Evolutionary conservation across 345 rosid genomes (phyloP), one percentile per base, ranked within the genome.

Genomic region (Leavenworthia alabamica): DNA sequence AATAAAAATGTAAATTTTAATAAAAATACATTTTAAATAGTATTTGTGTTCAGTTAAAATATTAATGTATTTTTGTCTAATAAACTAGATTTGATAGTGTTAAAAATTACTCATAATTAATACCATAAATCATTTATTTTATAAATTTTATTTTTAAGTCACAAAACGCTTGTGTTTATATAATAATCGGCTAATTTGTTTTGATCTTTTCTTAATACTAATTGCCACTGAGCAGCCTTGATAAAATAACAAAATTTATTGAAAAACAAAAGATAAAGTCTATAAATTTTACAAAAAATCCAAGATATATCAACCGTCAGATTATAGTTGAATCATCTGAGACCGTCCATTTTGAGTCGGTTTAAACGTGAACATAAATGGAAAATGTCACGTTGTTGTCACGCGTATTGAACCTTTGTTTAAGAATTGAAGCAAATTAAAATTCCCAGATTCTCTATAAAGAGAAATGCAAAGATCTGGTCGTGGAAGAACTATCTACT

Each of bases 291-390:
- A 42, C 26, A 10, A 16, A 2, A 29, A 44, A 9, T 4, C n/a
- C 20, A 20, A 46, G 15, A 46, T 1, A 2, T 4, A 0, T 1
- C 2, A 46, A 3, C 72, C 72, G 59, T 67, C 16, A 11, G 72
- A 67, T 67, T 7, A 8, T 12, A 1, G 0, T 2, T n/a, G 0
- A 53, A 46, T 41, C 27, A 67, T n/a, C 40, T 48, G 1, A 29
- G 12, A 3, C 72, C 59, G 65, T 67, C 44, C 36, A 6, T 22
- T 17, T n/a, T 11, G 19, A 48, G 72, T 10, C 58, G 65, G 65
- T 66, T 6, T 1, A 36, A 41, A 19, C 13, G 2, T 5, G 3
- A 8, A 11, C 28, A 15, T 14, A 58, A 36, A 60, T 6, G 44
- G 67, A 16, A 62, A 12, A 12, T 3, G 15, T 32, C 14, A 14